These are phyloP conservation scores for Penicillium concentricum DNA, from an alignment of 2,329 filamentous ascomycete species.

Conservation along the genomic window DNA sequence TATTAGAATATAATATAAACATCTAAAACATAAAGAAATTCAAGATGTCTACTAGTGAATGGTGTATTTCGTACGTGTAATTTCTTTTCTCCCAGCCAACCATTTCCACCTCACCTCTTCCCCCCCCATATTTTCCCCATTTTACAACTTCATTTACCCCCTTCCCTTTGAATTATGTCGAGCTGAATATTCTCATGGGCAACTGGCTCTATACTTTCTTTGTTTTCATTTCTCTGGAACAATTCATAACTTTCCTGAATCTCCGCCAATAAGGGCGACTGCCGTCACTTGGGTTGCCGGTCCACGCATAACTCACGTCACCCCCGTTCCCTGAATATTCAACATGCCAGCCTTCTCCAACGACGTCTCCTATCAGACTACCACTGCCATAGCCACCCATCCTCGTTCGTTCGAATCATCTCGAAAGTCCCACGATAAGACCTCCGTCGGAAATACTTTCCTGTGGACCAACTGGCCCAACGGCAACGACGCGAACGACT, in stretches of 20 bases:
- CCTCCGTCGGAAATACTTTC: conserved; percentile 46
- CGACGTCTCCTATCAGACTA: conserved; percentile 36
- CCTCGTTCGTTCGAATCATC: conserved; percentile 42
- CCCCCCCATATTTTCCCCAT: conserved; percentile 10
- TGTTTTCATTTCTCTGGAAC: conserved; percentile 13
- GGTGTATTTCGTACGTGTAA: conserved; percentile 1
- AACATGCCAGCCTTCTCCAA: conserved; percentile 43
- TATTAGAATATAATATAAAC: background rate
- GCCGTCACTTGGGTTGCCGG: conserved; percentile 26
- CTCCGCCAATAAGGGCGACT: conserved; percentile 24
- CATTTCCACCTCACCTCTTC: conserved; percentile 1
- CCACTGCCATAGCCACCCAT: conserved; percentile 34
- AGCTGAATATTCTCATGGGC: conserved; percentile 12
- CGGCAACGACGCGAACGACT: conserved; percentile 41
- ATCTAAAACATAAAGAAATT: background rate
- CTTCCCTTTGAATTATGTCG: conserved; percentile 15
- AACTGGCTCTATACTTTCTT: conserved; percentile 7
- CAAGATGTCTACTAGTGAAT: no score
- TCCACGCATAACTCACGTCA: conserved; percentile 35
- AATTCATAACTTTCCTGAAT: conserved; percentile 15
- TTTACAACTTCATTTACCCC: conserved; percentile 4
- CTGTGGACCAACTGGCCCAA: conserved; percentile 48
- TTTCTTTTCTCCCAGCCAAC: conserved; percentile 11
- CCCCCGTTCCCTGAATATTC: conserved; percentile 17
- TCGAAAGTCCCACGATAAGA: conserved; percentile 46